Evolutionary conservation across 495 filamentous ascomycete genomes (phyloP).

Genomic region (Massariosphaeria phaeospora): DNA sequence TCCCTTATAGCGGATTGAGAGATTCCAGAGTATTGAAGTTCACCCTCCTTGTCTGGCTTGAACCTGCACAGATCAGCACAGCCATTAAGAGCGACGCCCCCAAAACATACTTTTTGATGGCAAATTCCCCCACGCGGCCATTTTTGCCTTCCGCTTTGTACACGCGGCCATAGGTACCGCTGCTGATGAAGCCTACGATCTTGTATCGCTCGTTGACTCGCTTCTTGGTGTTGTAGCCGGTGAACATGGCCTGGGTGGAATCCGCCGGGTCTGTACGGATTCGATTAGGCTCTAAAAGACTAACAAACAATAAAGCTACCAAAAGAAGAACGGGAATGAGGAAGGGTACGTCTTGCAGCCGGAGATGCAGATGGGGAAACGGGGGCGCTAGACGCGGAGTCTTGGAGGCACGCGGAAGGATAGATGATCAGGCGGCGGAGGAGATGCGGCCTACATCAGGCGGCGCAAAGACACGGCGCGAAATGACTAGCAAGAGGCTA

Average conservation of each 20-base stretch:
- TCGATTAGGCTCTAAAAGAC: constrained; percentile 6
- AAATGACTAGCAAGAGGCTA: constrained; percentile 13
- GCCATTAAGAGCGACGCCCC: background rate
- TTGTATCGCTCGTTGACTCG: constrained; percentile 87
- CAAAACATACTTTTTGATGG: constrained; percentile 76
- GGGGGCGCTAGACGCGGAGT: background rate
- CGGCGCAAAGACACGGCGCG: background rate
- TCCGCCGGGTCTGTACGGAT: constrained; percentile 26
- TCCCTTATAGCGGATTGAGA: constrained; percentile 96
- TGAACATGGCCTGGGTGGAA: constrained; percentile 27
- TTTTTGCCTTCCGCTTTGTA: constrained; percentile 89
- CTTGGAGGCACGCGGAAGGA: constrained; percentile 13
- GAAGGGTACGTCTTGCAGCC: background rate
- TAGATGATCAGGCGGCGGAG: constrained; percentile 4
- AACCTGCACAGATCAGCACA: constrained; percentile 54
- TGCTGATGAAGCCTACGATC: constrained; percentile 95
- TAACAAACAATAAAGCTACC: background rate
- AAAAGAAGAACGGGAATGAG: background rate
- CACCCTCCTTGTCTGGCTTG: constrained; percentile 98
- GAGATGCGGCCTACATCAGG: constrained; percentile 1
- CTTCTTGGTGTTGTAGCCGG: constrained; percentile 46
- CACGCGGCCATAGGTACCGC: constrained; percentile 96
- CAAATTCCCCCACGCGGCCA: constrained; percentile 72
- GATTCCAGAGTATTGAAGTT: constrained; percentile 93
- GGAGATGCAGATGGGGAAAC: constrained; percentile 1